phyloP scores from a whole-genome alignment of 202 grass and related monocot species.

The Elaeis oleifera region DNA sequence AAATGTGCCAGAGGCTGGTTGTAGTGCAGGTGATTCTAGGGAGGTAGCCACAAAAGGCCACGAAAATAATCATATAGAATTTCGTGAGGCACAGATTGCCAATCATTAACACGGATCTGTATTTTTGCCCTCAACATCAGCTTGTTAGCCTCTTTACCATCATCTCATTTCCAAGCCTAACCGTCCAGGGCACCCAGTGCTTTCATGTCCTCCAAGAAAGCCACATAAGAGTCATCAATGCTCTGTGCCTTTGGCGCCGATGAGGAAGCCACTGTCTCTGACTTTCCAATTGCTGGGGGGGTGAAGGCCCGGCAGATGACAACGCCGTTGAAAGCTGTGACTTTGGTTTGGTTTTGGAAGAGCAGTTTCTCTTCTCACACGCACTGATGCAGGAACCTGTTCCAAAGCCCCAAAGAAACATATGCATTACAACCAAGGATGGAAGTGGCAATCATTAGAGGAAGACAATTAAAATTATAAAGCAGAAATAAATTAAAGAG shows the following conservation, averaged over 20 bases:
- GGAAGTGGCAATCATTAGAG: too few relatives aligned
- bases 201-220: slow-evolving; percentile 99
- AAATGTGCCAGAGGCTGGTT: too few relatives aligned
- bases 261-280: slow-evolving; percentile 30
- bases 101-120: too few relatives aligned
- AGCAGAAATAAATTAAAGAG: too few relatives aligned
- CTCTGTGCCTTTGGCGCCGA: slow-evolving; percentile 59
- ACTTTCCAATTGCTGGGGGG: slow-evolving; percentile 25
- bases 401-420: slow-evolving; percentile 1
- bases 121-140: background rate
- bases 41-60: too few relatives aligned
- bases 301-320: slow-evolving; percentile 31
- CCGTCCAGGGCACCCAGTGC: slow-evolving; percentile 72
- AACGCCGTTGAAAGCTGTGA: slow-evolving; percentile 24
- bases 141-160: background rate
- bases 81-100: too few relatives aligned
- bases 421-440: too few relatives aligned
- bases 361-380: slow-evolving; percentile 83
- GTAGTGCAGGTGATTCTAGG: too few relatives aligned
- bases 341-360: slow-evolving; percentile 71
- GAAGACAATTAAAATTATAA: too few relatives aligned
- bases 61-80: too few relatives aligned
- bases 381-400: slow-evolving; percentile 92
- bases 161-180: slow-evolving; percentile 17
- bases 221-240: slow-evolving; percentile 87